phyloP scores from a whole-genome alignment of 768 basidiomycete species.

The Lactifluus pinguis region DNA sequence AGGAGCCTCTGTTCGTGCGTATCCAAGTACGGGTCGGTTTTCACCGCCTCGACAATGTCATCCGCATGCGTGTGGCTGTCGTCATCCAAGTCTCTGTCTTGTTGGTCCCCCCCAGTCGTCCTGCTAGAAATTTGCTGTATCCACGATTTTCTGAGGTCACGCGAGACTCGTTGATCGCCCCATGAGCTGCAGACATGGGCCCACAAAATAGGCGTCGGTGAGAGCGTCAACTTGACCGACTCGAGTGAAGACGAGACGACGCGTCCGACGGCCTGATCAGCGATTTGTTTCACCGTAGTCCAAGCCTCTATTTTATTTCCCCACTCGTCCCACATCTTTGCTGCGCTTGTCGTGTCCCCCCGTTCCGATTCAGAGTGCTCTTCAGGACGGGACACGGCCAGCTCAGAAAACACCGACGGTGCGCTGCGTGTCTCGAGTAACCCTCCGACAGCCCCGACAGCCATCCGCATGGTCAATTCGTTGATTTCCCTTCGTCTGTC shows the following conservation, averaged over 20 bases:
- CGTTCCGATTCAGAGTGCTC: conserved; percentile 1
- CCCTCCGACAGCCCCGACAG: conserved; percentile 67
- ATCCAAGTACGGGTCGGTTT: conserved; percentile 66
- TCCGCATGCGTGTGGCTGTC: conserved; percentile 34
- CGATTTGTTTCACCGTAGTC: conserved; percentile 60
- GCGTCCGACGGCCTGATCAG: conserved; percentile 67
- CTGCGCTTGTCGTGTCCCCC: conserved; percentile 22
- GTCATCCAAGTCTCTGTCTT: conserved; percentile 24
- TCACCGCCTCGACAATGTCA: conserved; percentile 69
- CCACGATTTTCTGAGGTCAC: conserved; percentile 53
- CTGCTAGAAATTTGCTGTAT: conserved; percentile 55
- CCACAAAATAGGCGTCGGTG: conserved; percentile 55
- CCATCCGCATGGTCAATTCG: conserved; percentile 78
- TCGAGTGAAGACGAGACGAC: conserved; percentile 34
- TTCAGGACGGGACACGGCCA: neutral
- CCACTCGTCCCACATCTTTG: conserved; percentile 54
- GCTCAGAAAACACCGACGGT: conserved; percentile 14
- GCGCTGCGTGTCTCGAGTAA: conserved; percentile 36
- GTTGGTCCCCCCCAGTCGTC: conserved; percentile 29
- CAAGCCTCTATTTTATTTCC: conserved; percentile 59
- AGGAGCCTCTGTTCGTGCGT: conserved; percentile 74
- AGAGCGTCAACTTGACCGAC: conserved; percentile 28
- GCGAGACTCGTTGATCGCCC: conserved; percentile 13
- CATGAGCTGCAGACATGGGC: conserved; percentile 28
- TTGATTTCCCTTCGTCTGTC: conserved; percentile 66